These are phyloP conservation scores for Jimgerdemannia flammicorona DNA, from an alignment of 192 early-diverging fungal genomes.

Conservation along the genomic window DNA sequence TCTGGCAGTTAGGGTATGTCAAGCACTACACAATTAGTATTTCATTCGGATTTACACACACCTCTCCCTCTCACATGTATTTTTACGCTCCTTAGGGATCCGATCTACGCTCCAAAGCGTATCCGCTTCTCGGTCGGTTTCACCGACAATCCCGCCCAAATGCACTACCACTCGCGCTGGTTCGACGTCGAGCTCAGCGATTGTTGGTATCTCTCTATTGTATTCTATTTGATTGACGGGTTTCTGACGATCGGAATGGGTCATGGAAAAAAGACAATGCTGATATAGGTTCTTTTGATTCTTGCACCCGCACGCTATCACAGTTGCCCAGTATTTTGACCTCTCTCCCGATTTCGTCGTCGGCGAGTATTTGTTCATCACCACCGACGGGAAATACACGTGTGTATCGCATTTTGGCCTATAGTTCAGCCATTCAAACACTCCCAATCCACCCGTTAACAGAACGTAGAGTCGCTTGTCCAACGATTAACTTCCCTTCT, in stretches of 20 bases:
- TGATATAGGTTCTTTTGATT: neutral
- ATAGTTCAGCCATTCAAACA: neutral
- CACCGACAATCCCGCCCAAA: neutral
- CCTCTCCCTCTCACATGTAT: too few species aligned
- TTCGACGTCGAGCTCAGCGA: neutral
- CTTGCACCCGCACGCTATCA: neutral
- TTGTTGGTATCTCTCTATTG: neutral
- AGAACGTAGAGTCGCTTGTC: neutral
- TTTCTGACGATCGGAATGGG: neutral
- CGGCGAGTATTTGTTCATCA: neutral
- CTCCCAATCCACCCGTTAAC: neutral
- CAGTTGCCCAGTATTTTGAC: neutral
- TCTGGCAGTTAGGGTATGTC: too few species aligned
- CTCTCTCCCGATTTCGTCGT: neutral
- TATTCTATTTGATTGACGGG: neutral
- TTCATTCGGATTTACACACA: neutral
- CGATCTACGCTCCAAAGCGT: neutral
- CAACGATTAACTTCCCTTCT: neutral
- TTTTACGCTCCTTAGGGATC: neutral
- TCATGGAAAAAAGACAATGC: neutral
- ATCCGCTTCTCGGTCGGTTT: neutral
- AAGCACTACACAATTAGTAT: too few species aligned
- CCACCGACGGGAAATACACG: neutral
- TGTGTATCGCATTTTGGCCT: neutral
- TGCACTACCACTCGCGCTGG: neutral